Percentiles rank a stretch among this genome's conserved stretches.
These are phyloP conservation scores for Paraglomus occultum DNA, from an alignment of 192 early-diverging fungal species.

Conservation along the genomic window DNA sequence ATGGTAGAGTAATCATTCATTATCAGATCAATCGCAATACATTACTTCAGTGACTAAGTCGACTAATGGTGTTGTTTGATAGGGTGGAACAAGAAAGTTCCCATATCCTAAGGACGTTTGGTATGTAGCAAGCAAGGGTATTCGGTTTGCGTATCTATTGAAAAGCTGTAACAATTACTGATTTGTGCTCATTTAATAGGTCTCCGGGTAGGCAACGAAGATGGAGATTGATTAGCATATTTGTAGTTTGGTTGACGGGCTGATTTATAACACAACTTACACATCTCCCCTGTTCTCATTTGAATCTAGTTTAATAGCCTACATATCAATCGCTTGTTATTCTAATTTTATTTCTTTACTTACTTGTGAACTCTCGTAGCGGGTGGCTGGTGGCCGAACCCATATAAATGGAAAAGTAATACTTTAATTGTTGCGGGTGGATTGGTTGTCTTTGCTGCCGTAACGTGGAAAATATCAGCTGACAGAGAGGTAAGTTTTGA, in stretches of 20 bases:
- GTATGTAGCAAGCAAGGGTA: slow-evolving; percentile 12
- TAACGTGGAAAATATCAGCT: slow-evolving; percentile 45
- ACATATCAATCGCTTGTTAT: neutral
- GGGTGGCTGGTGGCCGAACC: slow-evolving; percentile 50
- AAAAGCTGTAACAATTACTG: neutral
- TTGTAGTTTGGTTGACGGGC: too few relatives aligned
- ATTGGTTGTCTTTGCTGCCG: slow-evolving; percentile 34
- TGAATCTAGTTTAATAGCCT: too few relatives aligned
- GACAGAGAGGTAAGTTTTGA: slow-evolving; percentile 36
- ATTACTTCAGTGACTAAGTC: too few relatives aligned
- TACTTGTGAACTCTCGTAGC: slow-evolving; percentile 15
- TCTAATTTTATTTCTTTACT: neutral
- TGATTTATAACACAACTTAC: too few relatives aligned
- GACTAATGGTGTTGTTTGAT: neutral
- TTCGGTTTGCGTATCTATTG: neutral
- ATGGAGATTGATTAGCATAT: neutral
- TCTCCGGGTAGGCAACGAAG: slow-evolving; percentile 31
- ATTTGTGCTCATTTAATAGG: slow-evolving; percentile 26
- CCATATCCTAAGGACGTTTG: slow-evolving; percentile 44
- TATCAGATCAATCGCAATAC: too few relatives aligned
- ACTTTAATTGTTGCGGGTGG: slow-evolving; percentile 39
- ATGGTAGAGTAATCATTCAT: too few relatives aligned
- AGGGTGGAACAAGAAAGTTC: slow-evolving; percentile 37
- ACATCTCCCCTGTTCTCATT: too few relatives aligned
- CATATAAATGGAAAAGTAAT: slow-evolving; percentile 48